phyloP scores from a whole-genome alignment of 257 asterid species.

The Penstemon eatonii region DNA sequence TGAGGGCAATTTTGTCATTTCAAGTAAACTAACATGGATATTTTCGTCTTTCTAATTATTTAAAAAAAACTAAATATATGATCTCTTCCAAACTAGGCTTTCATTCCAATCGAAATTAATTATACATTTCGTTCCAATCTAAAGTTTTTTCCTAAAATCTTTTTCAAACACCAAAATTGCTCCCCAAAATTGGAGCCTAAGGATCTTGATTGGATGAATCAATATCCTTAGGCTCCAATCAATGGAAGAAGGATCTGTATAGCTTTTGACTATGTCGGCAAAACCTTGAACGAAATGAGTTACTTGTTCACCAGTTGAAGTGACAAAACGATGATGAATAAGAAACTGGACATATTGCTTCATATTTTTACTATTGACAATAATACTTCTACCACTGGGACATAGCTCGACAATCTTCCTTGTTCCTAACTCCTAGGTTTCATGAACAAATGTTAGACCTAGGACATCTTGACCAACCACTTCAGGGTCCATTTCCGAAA shows the following conservation, averaged over 20 bases:
- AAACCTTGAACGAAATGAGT: constrained; percentile 69
- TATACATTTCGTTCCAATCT: no score
- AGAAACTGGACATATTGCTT: constrained; percentile 68
- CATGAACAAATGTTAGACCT: constrained; percentile 79
- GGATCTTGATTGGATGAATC: no score
- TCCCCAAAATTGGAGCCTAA: no score
- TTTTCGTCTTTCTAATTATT: no score
- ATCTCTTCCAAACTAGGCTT: no score
- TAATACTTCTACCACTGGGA: constrained; percentile 55
- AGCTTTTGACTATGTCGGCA: constrained; percentile 45
- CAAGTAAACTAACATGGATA: no score
- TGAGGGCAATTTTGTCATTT: no score
- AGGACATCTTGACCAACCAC: constrained; percentile 81
- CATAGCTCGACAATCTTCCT: constrained; percentile 78
- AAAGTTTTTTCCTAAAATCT: no score
- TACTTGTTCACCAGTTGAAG: constrained; percentile 66
- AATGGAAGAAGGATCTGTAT: constrained; percentile 20
- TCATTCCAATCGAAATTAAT: no score
- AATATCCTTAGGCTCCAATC: no score
- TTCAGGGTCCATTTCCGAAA: constrained; percentile 62
- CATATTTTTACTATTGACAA: constrained; percentile 79
- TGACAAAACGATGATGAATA: constrained; percentile 70
- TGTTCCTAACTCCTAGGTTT: constrained; percentile 79
- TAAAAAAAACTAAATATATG: no score
- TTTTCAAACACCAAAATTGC: no score